Evolutionary conservation across 2,329 filamentous ascomycete genomes (phyloP), one percentile per base, ranked within the genome.

Genomic region (Hypoxylon sp.): DNA sequence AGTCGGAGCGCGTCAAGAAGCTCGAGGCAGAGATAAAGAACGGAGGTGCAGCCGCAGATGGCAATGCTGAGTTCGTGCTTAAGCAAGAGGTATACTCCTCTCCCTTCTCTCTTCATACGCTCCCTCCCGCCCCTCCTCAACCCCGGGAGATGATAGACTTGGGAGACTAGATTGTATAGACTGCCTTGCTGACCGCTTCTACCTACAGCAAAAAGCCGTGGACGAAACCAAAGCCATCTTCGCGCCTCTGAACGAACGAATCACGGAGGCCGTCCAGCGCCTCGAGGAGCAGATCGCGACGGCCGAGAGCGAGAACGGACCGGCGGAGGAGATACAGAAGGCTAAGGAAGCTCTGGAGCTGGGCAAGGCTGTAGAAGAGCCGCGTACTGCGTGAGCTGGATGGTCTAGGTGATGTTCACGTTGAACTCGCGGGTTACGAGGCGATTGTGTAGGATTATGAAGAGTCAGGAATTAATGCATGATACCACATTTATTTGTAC

Each of bases 161-260:
- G 16, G n/a, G 37, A 11, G 16, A 14, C n/a, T 4, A 29, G 23
- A 5, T 14, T 32, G 29, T 30, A 12, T 23, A 23, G 23, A 12
- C 3, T 16, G 5, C 2, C 9, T 29, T 29, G 6, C 37, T 6
- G 41, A 66, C 27, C 8, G 53, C 46, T 52, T 39, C 25, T 12
- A 37, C 16, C 9, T 30, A 48, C 6, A 97, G 94, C 87, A 87
- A 81, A 87, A 88, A 82, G 94, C 92, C 21, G 82, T 94, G n/a
- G 89, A 94, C 70, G 92, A 99, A 81, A 98, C 96, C 7, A 91
- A 91, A 77, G 91, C 89, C 60, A 88, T 98, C 27, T 91, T 98
- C 73, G 90, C 85, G 2, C 88, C 88, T 1, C 81, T 98, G 70
- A 87, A 86, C 73, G 78, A 87, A 74, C 90, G 92, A 74, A 93